Percentiles rank a stretch among this genome's conserved stretches.
These are phyloP conservation scores for Pseudogymnoascus sp. DNA, from an alignment of 2,329 filamentous ascomycete genomes.

Conservation along the genomic window DNA sequence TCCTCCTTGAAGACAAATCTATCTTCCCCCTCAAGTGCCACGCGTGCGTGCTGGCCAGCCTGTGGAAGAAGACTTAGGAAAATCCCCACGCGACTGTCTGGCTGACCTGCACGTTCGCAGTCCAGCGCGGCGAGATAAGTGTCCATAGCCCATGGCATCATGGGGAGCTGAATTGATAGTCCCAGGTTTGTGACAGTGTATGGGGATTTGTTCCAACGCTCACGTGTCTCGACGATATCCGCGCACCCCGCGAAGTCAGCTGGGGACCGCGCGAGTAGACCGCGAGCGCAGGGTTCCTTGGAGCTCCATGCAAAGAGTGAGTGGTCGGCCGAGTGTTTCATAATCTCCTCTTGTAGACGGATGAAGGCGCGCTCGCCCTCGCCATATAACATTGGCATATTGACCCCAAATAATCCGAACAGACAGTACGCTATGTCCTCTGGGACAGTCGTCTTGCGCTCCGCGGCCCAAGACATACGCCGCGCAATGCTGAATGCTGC, in stretches of 20 bases:
- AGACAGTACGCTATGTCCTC: constrained; percentile 28
- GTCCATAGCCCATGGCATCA: constrained; percentile 20
- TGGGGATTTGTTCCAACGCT: constrained; percentile 10
- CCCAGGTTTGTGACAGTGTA: constrained; percentile 20
- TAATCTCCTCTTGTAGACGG: constrained; percentile 28
- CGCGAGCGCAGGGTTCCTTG: background rate
- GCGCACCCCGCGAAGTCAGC: background rate
- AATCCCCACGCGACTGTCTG: constrained; percentile 12
- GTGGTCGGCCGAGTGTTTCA: constrained; percentile 29
- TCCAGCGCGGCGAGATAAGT: constrained; percentile 21
- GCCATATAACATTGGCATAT: constrained; percentile 31
- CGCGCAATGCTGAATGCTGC: constrained; percentile 24
- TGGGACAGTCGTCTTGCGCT: constrained; percentile 19
- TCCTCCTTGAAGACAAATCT: background rate
- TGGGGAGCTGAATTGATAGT: constrained; percentile 17
- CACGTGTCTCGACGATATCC: background rate
- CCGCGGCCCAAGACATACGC: constrained; percentile 26
- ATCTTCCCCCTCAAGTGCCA: background rate
- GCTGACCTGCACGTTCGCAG: constrained; percentile 9
- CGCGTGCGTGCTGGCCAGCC: constrained; percentile 9
- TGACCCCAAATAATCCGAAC: constrained; percentile 28
- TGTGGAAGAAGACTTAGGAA: constrained; percentile 12
- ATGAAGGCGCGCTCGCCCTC: constrained; percentile 24
- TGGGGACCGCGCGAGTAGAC: constrained; percentile 15
- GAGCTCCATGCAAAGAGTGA: constrained; percentile 29